Percentiles rank a stretch among this genome's conserved stretches.
phyloP scores from a whole-genome alignment of 495 filamentous ascomycete species.

The Mycothermus thermophilus region DNA sequence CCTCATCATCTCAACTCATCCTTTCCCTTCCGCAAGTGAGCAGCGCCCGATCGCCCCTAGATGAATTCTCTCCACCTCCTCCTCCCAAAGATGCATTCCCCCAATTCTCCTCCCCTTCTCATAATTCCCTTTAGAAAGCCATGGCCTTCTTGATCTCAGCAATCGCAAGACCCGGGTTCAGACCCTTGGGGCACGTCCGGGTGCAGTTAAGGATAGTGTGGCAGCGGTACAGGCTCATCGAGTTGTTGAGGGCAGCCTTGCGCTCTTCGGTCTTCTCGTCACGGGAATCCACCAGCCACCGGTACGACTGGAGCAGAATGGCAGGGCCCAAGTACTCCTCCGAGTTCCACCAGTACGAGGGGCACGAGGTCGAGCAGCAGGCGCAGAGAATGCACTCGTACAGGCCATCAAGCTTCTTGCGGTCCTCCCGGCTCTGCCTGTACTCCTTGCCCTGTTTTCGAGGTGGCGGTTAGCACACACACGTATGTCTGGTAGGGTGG shows the following conservation, averaged over 20 bases:
- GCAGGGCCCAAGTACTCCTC: conserved; percentile 97
- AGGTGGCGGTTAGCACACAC: conserved; percentile 11
- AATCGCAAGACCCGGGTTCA: conserved; percentile 91
- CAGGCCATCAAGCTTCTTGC: conserved; percentile 91
- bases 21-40: too few species aligned
- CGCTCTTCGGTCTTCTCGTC: conserved; percentile 79
- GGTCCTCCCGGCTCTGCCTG: conserved; percentile 76
- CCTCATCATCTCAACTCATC: not conserved
- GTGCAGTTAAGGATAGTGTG: conserved; percentile 99
- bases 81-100: too few species aligned
- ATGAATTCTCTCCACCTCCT: too few species aligned
- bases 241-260: conserved; percentile 86
- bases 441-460: conserved; percentile 62
- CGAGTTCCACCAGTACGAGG: conserved; percentile 98
- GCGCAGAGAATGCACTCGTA: conserved; percentile 99
- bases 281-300: conserved; percentile 85
- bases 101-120: too few species aligned
- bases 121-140: conserved; percentile 46
- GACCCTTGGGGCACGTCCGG: conserved; percentile 90
- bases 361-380: conserved; percentile 96
- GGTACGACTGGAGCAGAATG: conserved; percentile 89
- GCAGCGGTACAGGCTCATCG: conserved; percentile 96
- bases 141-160: conserved; percentile 97
- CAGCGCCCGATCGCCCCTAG: too few species aligned
- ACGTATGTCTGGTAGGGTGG: too few species aligned